Conservation (phyloP, 2,329 filamentous ascomycete genomes). For the Ophiocordyceps camponoti-floridani region DNA sequence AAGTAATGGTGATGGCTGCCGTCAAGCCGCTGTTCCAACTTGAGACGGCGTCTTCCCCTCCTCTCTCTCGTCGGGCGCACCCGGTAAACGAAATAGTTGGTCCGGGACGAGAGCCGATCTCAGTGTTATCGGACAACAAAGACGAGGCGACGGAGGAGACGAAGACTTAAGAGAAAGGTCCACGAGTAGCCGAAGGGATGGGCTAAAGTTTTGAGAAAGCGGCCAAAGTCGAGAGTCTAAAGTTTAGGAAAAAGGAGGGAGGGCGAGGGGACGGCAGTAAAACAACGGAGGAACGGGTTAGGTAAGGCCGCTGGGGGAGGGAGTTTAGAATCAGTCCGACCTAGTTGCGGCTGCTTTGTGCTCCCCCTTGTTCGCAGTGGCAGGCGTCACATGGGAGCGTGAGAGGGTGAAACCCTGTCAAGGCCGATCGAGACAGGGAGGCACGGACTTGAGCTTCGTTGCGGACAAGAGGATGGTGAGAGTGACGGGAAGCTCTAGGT, state of each 20-base stretch:
- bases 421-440: background rate
- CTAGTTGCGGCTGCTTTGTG: background rate
- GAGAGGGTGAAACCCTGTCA: background rate
- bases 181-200: background rate
- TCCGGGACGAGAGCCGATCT: background rate
- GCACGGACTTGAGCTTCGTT: background rate
- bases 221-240: background rate
- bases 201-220: background rate
- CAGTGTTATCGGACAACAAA: background rate
- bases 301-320: background rate
- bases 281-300: background rate
- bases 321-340: constrained; percentile 1
- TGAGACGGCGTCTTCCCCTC: background rate
- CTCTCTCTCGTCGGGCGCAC: background rate
- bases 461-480: background rate
- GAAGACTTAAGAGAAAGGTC: background rate
- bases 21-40: background rate
- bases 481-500: background rate
- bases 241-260: background rate
- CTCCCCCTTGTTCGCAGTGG: background rate
- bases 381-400: background rate
- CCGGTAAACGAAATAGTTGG: background rate
- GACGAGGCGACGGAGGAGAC: background rate
- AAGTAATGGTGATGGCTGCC: background rate
- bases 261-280: background rate